Base-by-base conservation (phyloP, 176 grass and related monocot genomes). In the Paspalum vaginatum region DNA sequence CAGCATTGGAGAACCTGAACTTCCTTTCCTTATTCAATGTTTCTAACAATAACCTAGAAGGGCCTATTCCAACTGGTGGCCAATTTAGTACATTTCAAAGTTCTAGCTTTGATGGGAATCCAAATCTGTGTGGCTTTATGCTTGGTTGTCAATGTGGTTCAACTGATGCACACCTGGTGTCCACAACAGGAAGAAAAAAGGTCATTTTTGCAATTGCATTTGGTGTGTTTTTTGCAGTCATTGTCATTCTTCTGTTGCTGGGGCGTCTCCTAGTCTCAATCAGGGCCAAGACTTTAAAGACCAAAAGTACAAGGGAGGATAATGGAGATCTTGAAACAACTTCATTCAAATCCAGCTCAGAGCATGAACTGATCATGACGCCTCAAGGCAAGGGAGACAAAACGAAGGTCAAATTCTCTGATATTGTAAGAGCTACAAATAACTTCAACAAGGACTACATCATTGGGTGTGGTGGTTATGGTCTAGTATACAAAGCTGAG, bases 41-140 rank as follows among this genome's bases (percentile, higher is more conserved):
- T 76, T 79, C 85, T 1, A n/a, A 21, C 79, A 87, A 87, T 21
- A 9, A 77, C 21, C 70, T 87, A 0, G 42, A 87, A 25, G 85
- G 85, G 7, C 71, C 79, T 11, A 40, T 87, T 44, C 85, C 85
- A 70, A 44, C 25, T 2, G 44, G 22, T 74, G 64, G 44, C 6
- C 86, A 88, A 8, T 57, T 88, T 7, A 37, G 52, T 44, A 88
- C 86, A 15, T 88, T 88, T 65, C 12, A 12, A 0, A 70, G 13
- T 64, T 78, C 86, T 43, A 84, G 86, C 10, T 84, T 88, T 11
- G 10, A 38, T 14, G 79, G 85, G 0, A 88, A 88, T 4, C 72
- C 85, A 15, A 72, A 72, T 24, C 16, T 88, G 10, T 88, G 85
- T 44, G 54, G 72, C 8, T 20, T 44, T 39, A 20, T 25, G 3